Conservation (phyloP, 2,329 filamentous ascomycete species). For the Alternaria hordeiaustralica region DNA sequence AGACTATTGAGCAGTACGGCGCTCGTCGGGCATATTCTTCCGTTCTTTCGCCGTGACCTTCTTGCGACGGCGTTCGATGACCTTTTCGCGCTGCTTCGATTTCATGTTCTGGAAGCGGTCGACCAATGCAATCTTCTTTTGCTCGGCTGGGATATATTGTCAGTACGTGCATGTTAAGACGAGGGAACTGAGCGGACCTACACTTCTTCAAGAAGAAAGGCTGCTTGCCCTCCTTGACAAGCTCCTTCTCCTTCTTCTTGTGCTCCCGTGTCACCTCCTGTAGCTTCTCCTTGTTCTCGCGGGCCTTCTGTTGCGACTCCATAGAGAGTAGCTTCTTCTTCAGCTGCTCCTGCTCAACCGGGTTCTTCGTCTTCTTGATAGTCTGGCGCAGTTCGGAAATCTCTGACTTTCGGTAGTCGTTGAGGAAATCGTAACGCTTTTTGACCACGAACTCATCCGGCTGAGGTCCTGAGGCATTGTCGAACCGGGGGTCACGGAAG, state of each 20-base stretch:
- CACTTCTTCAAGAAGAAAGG: conserved; percentile 91
- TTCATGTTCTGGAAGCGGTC: conserved; percentile 85
- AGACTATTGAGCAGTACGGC: conserved; percentile 31
- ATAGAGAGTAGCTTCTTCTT: conserved; percentile 78
- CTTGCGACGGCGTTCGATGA: conserved; percentile 87
- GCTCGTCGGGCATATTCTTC: conserved; percentile 60
- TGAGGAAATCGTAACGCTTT: conserved; percentile 84
- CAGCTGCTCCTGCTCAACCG: conserved; percentile 69
- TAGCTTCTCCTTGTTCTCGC: conserved; percentile 72
- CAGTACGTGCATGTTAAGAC: conserved; percentile 13
- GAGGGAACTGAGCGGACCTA: conserved; percentile 18
- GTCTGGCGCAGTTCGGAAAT: conserved; percentile 74
- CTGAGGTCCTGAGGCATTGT: conserved; percentile 64
- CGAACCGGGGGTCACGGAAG: conserved; percentile 86
- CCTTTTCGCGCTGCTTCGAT: conserved; percentile 80
- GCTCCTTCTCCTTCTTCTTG: conserved; percentile 80
- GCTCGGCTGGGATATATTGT: conserved; percentile 63
- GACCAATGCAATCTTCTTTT: conserved; percentile 83
- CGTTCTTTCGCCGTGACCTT: conserved; percentile 87
- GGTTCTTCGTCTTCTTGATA: conserved; percentile 71
- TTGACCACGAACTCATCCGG: conserved; percentile 65
- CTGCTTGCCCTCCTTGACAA: conserved; percentile 85
- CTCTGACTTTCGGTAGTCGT: conserved; percentile 85
- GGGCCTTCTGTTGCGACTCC: conserved; percentile 77
- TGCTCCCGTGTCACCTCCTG: conserved; percentile 75